Base-by-base conservation (phyloP, 148 eudicot species). In the Amaranthus cruentus region DNA sequence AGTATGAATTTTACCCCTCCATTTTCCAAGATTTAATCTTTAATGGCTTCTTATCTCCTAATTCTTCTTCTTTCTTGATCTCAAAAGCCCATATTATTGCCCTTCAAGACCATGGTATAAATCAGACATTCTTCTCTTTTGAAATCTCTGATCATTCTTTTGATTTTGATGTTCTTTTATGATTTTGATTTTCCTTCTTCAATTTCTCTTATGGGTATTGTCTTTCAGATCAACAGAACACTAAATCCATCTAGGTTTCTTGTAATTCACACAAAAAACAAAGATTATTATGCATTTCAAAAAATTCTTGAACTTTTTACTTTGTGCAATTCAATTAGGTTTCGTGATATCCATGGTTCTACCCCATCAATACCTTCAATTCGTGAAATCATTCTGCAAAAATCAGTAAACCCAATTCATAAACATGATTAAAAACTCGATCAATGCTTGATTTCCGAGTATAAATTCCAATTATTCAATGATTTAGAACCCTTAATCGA, bases 211-310 rank as follows among this genome's bases (percentile, higher is more conserved):
- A 82, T 65, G 6, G 73, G 68, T 13, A 80, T 88, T 7, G 84
- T 85, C 2, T 79, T 55, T 4, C 91, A 92, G 75, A 78, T 87
- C 5, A 72, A 76, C 0, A 59, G 97, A 84, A 83, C 82, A 44
- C 78, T 92, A 50, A 87, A 86, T 58, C 89, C 91, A 78, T 84
- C 82, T 83, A 96, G 97, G 82, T 76, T 75, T 79, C 80, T 90
- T 9, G 90, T 92, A 13, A 84, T 90, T 77, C 97, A 88, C 68
- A 88, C 91, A 2, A 74, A 71, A 56, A 78, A 87, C 2, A 92
- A 82, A 48, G 97, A 90, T 78, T 15, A 49, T 5, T 67, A 76
- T 79, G 70, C 90, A 84, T 74, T 84, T 83, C 86, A 81, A 87
- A 28, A 28, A 81, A 88, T 84, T 89, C 76, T 69, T 86, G 86